Evolutionary conservation across 2,329 filamentous ascomycete species (phyloP).

Genomic region (Davidsoniella neocaledoniae): DNA sequence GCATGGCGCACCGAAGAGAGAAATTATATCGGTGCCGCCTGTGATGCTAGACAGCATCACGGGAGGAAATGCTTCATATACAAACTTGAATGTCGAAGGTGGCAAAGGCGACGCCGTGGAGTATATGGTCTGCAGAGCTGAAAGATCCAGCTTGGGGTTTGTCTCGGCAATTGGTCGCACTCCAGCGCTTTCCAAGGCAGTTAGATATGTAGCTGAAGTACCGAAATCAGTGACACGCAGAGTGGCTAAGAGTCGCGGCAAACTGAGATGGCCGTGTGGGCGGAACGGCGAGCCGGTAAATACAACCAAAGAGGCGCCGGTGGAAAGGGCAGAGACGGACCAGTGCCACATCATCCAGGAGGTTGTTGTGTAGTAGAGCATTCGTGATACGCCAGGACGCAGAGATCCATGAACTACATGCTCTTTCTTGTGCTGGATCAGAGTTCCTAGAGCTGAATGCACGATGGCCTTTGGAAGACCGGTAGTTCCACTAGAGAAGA

Average conservation of each 20-base stretch:
- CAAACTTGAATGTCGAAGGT: slow-evolving; percentile 80
- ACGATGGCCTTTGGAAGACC: slow-evolving; percentile 81
- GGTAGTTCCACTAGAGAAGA: slow-evolving; percentile 88
- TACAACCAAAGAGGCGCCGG: slow-evolving; percentile 66
- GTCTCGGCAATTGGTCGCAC: slow-evolving; percentile 23
- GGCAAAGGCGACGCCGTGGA: slow-evolving; percentile 85
- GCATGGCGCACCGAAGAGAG: slow-evolving; percentile 76
- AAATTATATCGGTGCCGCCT: slow-evolving; percentile 91
- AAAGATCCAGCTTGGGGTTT: slow-evolving; percentile 41
- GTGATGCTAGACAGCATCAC: slow-evolving; percentile 88
- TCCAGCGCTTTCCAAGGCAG: slow-evolving; percentile 66
- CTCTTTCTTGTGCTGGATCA: slow-evolving; percentile 96
- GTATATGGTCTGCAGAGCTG: slow-evolving; percentile 66
- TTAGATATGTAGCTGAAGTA: slow-evolving; percentile 86
- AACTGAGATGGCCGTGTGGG: slow-evolving; percentile 60
- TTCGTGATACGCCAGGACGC: slow-evolving; percentile 42
- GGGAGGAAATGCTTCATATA: slow-evolving; percentile 67
- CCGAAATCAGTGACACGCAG: slow-evolving; percentile 82
- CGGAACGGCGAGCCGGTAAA: slow-evolving; percentile 89
- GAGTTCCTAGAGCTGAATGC: slow-evolving; percentile 74
- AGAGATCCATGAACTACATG: slow-evolving; percentile 78
- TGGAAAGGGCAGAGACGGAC: slow-evolving; percentile 72
- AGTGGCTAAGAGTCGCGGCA: slow-evolving; percentile 67
- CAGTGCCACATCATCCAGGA: slow-evolving; percentile 99
- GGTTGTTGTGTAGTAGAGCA: slow-evolving; percentile 89